phyloP scores from a whole-genome alignment of 2,329 filamentous ascomycete species.

The Talaromyces sp. region DNA sequence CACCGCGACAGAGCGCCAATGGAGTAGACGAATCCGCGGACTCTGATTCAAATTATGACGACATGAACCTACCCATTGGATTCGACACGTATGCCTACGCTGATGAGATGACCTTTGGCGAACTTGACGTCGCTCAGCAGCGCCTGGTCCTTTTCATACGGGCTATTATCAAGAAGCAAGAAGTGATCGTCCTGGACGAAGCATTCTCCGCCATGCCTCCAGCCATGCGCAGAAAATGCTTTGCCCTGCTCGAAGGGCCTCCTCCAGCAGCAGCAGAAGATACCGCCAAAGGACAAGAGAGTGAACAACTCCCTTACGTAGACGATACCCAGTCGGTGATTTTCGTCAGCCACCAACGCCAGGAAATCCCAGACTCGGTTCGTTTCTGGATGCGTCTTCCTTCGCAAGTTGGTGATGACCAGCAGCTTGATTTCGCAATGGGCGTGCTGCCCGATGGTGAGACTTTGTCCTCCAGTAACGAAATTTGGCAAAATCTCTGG shows the following conservation, averaged over 20 bases:
- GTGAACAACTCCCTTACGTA: constrained; percentile 3
- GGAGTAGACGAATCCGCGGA: not conserved
- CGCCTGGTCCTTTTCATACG: constrained; percentile 79
- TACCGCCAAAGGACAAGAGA: not conserved
- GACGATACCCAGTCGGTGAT: constrained; percentile 66
- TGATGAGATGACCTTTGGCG: constrained; percentile 69
- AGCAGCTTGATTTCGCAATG: constrained; percentile 26
- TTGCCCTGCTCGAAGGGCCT: constrained; percentile 66
- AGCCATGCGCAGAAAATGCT: constrained; percentile 75
- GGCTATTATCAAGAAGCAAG: constrained; percentile 71
- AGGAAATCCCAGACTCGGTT: constrained; percentile 81
- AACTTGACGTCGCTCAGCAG: constrained; percentile 51
- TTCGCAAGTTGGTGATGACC: constrained; percentile 18
- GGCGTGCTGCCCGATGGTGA: constrained; percentile 19
- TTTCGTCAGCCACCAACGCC: constrained; percentile 85
- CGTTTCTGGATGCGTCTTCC: constrained; percentile 83
- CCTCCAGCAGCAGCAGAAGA: not conserved
- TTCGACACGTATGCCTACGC: constrained; percentile 53
- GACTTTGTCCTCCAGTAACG: constrained; percentile 13
- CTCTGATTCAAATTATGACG: not conserved
- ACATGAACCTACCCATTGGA: not conserved
- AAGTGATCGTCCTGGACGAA: constrained; percentile 81
- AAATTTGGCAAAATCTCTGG: constrained; percentile 27
- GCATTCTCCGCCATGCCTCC: constrained; percentile 83
- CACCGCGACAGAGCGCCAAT: not conserved